Conservation (phyloP, 2,329 filamentous ascomycete genomes). For the Grosmannia huntii region DNA sequence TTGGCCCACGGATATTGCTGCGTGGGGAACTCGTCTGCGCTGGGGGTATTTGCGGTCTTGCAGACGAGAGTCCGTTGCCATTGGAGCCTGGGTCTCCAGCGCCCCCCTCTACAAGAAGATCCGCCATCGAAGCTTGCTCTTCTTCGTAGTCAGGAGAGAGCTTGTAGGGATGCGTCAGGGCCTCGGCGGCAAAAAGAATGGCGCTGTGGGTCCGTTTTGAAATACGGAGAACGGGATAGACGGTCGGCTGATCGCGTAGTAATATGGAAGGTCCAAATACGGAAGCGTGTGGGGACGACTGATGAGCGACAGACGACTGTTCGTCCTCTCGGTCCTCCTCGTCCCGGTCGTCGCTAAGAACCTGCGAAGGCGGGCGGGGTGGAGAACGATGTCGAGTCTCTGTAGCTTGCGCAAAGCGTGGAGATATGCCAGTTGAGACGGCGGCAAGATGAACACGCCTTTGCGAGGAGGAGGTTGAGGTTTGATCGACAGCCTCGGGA, state of each 20-base stretch:
- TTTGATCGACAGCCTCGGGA: slow-evolving; percentile 12
- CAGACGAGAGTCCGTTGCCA: slow-evolving; percentile 37
- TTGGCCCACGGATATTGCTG: slow-evolving; percentile 63
- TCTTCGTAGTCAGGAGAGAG: slow-evolving; percentile 79
- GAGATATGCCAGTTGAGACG: slow-evolving; percentile 34
- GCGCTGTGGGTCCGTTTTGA: slow-evolving; percentile 78
- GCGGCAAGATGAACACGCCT: slow-evolving; percentile 32
- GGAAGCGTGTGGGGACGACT: not conserved
- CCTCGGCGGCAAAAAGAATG: slow-evolving; percentile 84
- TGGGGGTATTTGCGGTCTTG: slow-evolving; percentile 31
- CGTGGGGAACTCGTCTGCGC: slow-evolving; percentile 41
- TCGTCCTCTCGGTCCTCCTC: slow-evolving; percentile 17
- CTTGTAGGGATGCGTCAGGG: slow-evolving; percentile 64
- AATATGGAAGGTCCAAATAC: slow-evolving; percentile 13
- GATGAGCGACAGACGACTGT: slow-evolving; percentile 20
- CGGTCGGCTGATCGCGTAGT: slow-evolving; percentile 21
- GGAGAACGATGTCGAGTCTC: not conserved
- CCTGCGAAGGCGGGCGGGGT: slow-evolving; percentile 30
- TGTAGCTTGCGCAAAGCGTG: slow-evolving; percentile 19
- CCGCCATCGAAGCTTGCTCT: slow-evolving; percentile 86
- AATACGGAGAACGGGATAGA: slow-evolving; percentile 46
- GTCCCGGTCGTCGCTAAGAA: slow-evolving; percentile 32
- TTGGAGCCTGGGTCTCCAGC: slow-evolving; percentile 40
- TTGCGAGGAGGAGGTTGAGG: slow-evolving; percentile 5
- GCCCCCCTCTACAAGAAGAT: slow-evolving; percentile 47